Conservation (phyloP, 345 rosid genomes). For the Hevea brasiliensis region DNA sequence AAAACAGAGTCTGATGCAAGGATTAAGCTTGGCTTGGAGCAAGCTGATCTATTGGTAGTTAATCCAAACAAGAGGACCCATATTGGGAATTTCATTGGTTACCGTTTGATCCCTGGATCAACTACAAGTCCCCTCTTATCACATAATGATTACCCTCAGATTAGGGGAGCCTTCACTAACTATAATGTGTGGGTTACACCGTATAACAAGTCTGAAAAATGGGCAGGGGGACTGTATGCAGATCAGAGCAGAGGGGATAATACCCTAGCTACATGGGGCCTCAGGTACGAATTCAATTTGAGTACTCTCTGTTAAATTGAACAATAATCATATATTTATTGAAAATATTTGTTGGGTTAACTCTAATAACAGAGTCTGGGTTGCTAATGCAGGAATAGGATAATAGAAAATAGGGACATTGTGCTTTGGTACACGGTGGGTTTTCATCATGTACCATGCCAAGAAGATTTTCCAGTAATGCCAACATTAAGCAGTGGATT, state of each 20-base stretch:
- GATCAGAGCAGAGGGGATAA: constrained; percentile 51
- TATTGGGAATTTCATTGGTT: constrained; percentile 44
- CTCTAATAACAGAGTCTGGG: neutral
- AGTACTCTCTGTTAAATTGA: no score
- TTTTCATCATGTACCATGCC: constrained; percentile 35
- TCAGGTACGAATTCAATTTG: constrained; percentile 20
- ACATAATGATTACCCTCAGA: constrained; percentile 40
- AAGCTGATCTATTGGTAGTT: constrained; percentile 36
- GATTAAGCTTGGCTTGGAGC: constrained; percentile 28
- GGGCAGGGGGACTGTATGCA: constrained; percentile 43
- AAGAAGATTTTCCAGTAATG: constrained; percentile 37
- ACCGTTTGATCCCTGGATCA: constrained; percentile 38
- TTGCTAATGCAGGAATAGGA: constrained; percentile 35
- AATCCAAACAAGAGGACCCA: constrained; percentile 47
- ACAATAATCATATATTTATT: neutral
- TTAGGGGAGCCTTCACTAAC: constrained; percentile 47
- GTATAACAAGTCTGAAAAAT: constrained; percentile 49
- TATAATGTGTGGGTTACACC: constrained; percentile 57
- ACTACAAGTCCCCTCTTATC: constrained; percentile 22
- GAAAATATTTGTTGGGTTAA: no score
- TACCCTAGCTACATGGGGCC: constrained; percentile 42
- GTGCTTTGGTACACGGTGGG: constrained; percentile 37
- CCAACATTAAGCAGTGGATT: constrained; percentile 24
- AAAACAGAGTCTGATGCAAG: constrained; percentile 45
- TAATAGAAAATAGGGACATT: constrained; percentile 39